These are phyloP conservation scores for Lachancea meyersii DNA, from an alignment of 805 yeast species.

Conservation along the genomic window DNA sequence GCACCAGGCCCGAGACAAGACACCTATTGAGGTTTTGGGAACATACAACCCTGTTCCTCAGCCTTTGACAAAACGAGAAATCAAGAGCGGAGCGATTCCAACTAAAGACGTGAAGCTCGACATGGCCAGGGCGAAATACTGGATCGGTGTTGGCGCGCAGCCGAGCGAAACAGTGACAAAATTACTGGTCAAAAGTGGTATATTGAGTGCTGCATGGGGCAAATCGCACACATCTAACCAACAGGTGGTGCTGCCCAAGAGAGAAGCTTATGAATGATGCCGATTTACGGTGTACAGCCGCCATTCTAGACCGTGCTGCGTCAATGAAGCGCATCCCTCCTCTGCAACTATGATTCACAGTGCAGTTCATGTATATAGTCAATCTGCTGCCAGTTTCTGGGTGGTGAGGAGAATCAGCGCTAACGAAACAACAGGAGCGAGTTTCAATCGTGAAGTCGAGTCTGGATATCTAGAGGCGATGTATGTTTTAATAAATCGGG, in stretches of 20 bases:
- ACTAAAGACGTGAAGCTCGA: conserved; percentile 78
- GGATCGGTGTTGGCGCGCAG: conserved; percentile 97
- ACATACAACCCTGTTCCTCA: conserved; percentile 82
- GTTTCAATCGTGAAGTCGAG: no score
- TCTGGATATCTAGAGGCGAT: no score
- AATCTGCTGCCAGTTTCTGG: not conserved
- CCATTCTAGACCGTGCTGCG: not conserved
- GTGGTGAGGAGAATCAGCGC: no score
- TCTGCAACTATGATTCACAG: no score
- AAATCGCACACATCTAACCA: conserved; percentile 14
- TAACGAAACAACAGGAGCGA: no score
- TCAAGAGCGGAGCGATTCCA: conserved; percentile 50
- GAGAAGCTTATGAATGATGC: conserved; percentile 20
- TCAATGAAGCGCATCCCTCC: not conserved
- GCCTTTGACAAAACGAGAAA: conserved; percentile 53
- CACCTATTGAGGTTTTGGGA: conserved; percentile 93
- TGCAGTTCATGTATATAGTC: not conserved
- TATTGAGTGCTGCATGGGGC: conserved; percentile 31
- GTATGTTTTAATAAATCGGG: not conserved
- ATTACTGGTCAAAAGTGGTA: conserved; percentile 73
- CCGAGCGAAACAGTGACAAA: conserved; percentile 77
- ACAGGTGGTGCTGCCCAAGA: conserved; percentile 20
- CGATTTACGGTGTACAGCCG: not conserved
- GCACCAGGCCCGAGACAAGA: conserved; percentile 69
- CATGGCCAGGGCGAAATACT: conserved; percentile 83